These are phyloP conservation scores for Thalassia testudinum DNA, from an alignment of 116 monocot species.

Conservation along the genomic window DNA sequence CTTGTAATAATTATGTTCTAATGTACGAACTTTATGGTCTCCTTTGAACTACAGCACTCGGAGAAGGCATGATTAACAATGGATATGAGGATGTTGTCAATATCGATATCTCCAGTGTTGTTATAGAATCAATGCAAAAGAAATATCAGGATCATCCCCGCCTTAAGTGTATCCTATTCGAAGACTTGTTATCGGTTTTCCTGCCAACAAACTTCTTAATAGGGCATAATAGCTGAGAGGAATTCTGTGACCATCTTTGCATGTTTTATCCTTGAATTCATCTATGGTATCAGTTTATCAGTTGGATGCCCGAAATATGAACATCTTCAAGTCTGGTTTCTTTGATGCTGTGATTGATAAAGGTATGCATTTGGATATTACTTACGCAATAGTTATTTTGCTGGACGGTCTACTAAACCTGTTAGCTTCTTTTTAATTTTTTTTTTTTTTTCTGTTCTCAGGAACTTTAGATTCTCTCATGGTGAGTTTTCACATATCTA, in stretches of 20 bases:
- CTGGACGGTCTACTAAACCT: too few species aligned
- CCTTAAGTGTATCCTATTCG: conserved; percentile 56
- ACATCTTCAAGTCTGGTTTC: conserved; percentile 38
- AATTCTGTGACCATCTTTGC: neutral
- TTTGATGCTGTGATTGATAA: conserved; percentile 94
- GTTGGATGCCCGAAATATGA: conserved; percentile 91
- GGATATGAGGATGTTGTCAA: conserved; percentile 70
- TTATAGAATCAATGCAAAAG: conserved; percentile 72
- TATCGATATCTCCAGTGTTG: conserved; percentile 86
- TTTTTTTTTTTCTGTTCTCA: conserved; percentile 28
- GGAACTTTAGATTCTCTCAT: conserved; percentile 95
- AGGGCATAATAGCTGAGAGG: neutral
- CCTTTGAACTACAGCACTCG: conserved; percentile 68
- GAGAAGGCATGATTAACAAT: conserved; percentile 68
- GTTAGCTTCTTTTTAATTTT: neutral
- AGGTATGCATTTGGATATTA: conserved; percentile 31
- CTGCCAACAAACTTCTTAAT: neutral
- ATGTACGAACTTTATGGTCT: too few species aligned
- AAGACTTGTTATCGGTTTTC: neutral
- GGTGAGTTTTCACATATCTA: conserved; percentile 45
- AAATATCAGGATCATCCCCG: conserved; percentile 39
- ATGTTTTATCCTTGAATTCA: neutral
- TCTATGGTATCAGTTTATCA: conserved; percentile 30
- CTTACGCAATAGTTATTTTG: neutral
- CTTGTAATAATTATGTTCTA: too few species aligned